Base-by-base conservation (phyloP, 805 yeast species). In the Blastobotrys chiropterorum region DNA sequence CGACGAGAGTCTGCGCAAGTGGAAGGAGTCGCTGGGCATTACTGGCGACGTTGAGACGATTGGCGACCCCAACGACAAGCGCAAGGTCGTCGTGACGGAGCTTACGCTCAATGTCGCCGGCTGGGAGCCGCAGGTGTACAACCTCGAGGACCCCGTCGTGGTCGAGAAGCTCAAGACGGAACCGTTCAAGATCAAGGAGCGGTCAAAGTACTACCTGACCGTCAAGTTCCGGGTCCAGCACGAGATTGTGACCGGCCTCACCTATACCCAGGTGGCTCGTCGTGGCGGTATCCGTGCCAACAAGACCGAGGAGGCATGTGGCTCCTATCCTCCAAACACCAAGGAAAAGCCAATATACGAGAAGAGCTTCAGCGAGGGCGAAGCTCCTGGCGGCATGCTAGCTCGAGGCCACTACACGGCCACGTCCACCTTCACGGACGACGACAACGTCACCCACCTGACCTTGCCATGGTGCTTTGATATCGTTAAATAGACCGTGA, bases 1-100 rank as follows among this genome's bases (percentile, higher is more conserved):
- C 60, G 97, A 90, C 66, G 96, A 88, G 68, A 85, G 95, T 15
- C 74, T 90, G 56, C 86, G 85, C 56, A 87, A 86, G 68, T 90
- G 97, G 97, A 90, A 90, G 68, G 86, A 82, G 52, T 86, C 95
- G 1, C 72, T 90, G 31, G 97, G 97, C 0, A 72, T 90, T n/a
- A 42, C 55, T 8, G 69, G 81, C 48, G 82, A 81, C 54, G n/a
- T n/a, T n/a, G 69, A 66, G 81, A 57, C 90, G 86, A 13, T 82
- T 82, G 67, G 66, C 22, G 81, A 77, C 48, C 77, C 86, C 2
- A 86, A 83, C 26, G 95, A 88, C 65, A 74, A 73, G 47, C 77
- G 97, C 52, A 79, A 79, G 58, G 95, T 90, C 19, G 95, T 90
- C 8, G 78, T 90, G 49, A 72, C 84, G 41, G 86, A 86, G 61